Base-by-base conservation (phyloP, 495 filamentous ascomycete species). In the Aspergillus heteromorphus region DNA sequence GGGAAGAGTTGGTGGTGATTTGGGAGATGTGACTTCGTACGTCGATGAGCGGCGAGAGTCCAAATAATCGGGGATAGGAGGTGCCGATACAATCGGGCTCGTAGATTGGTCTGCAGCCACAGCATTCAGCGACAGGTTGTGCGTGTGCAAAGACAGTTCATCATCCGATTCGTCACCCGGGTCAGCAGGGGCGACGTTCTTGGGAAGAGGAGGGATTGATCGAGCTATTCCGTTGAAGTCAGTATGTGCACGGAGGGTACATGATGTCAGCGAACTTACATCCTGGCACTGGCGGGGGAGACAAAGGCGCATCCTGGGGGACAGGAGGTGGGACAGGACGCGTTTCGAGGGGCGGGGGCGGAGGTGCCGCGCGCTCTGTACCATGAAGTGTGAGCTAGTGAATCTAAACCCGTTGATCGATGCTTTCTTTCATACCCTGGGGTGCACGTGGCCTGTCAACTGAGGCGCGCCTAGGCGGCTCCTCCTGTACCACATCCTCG, bases 151-250 rank as follows among this genome's bases (percentile, higher is more conserved):
- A n/a, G 90, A 93, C 69, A 95, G 74, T 64, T 98, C 93, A 70
- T 97, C 95, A 69, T 95, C 95, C 9, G 92, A 96, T 63, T 86
- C 89, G 6, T 92, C 95, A 21, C 92, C 92, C 53, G 83, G 78
- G 57, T 85, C 91, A 27, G 80, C 85, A 40, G 89, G 88, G 47
- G 75, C 71, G 42, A 79, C 67, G 50, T 71, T 72, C 40, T 70
- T 67, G 8, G 78, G 64, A 20, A 77, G 64, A 21, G 77, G 79
- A 59, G 78, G 76, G 17, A 75, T 72, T 38, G 83, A 79, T 55
- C 83, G 84, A 49, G 80, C 85, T 89, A 63, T 16, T 47, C 17
- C 2, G 6, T 25, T 14, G 16, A 21, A 8, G 25, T 48, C 40
- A 54, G 53, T 38, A 14, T 14, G 48, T 17, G 4, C 6, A 9